Evolutionary conservation across 2,329 filamentous ascomycete species (phyloP), one percentile per base, ranked within the genome.

Genomic region (Aspergillus neoniger): DNA sequence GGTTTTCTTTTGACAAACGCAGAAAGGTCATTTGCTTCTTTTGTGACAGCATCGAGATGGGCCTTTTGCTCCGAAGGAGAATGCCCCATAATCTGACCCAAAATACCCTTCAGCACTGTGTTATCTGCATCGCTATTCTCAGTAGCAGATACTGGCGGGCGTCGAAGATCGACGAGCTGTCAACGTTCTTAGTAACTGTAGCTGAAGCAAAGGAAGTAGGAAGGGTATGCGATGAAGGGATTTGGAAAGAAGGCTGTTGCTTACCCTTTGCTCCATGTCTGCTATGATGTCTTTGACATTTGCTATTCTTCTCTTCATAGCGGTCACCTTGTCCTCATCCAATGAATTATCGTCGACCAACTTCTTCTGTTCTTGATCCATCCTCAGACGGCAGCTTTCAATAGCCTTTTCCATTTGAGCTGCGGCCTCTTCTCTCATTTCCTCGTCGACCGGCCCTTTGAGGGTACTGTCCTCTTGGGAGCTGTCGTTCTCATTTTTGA

Each of bases 401-500:
- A 88, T 87, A 0, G 86, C 86, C 28, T 78, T 81, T 64, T 87
- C 83, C 78, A 87, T 88, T 58, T 88, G 82, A 21, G 74, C 75
- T 0, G 81, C 83, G 14, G 86, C 84, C 69, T 87, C 83, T 57
- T 82, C 80, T 44, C 85, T 79, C 75, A 87, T 79, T 4, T 77
- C 78, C 68, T 84, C 81, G 66, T 88, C 82, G 12, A 87, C 64
- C 19, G 65, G 65, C 50, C 65, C 14, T 69, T 80, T 8, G 69
- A 78, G 36, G 74, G 75, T 52, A 74, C 77, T 65, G 65, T 83
- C 59, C 69, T 79, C 32, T 64, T 80, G 50, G 17, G 44, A 51
- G 9, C 60, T 61, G 23, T 59, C 61, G 30, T 72, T 71, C 15
- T 71, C 69, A 61, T 75, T 75, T 30, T 88, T 91, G 49, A 95